A percentile compares a stretch with the other conserved stretches of the same genome.
These are phyloP conservation scores for Zoysia japonica DNA, from an alignment of 176 grass and related monocot species.

Conservation along the genomic window DNA sequence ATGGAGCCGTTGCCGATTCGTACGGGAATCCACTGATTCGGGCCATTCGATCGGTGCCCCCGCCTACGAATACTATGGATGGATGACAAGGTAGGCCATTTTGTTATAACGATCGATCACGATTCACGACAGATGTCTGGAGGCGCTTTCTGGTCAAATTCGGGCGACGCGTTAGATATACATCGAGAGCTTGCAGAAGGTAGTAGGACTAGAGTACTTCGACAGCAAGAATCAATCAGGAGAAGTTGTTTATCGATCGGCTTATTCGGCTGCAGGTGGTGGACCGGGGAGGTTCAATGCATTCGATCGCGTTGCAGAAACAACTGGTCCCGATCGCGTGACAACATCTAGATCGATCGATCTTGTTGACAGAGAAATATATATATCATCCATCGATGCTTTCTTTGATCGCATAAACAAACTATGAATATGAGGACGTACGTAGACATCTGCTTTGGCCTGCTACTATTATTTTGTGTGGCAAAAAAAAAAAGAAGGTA, in stretches of 20 bases:
- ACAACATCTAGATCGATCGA: no score
- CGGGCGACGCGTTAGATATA: not conserved
- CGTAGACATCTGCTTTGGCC: not conserved
- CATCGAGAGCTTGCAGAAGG: not conserved
- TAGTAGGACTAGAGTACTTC: not conserved
- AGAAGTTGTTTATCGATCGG: not conserved
- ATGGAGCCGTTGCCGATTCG: not conserved
- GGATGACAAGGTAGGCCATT: no score
- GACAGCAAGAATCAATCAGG: not conserved
- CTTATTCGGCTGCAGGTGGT: not conserved
- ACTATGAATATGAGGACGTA: not conserved
- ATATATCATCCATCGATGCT: no score
- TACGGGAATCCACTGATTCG: not conserved
- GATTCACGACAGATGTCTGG: not conserved
- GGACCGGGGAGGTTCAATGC: not conserved
- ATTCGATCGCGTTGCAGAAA: not conserved
- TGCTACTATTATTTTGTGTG: not conserved
- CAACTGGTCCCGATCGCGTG: not conserved
- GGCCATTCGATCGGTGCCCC: no score
- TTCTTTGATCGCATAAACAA: not conserved
- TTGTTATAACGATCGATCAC: no score
- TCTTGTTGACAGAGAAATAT: conserved; percentile 1
- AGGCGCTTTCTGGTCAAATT: not conserved
- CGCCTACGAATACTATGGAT: no score
- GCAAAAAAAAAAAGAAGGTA: not conserved